phyloP scores from a whole-genome alignment of 257 asterid species.

The Solanum clarkiae region DNA sequence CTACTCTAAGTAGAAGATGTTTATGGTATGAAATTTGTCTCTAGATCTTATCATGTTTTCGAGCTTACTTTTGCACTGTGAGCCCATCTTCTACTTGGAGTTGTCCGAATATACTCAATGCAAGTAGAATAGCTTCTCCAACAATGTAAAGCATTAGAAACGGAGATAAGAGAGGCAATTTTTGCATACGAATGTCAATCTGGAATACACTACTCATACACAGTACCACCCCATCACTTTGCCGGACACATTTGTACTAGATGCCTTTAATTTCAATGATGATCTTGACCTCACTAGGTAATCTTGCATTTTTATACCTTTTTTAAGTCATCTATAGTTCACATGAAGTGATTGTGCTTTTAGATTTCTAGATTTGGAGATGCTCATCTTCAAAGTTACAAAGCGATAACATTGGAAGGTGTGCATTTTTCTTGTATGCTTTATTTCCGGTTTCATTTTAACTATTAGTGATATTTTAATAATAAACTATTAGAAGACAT shows the following conservation, averaged over 20 bases:
- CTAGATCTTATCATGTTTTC: constrained; percentile 61
- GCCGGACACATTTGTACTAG: constrained; percentile 52
- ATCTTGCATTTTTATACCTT: background rate
- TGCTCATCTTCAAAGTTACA: constrained; percentile 34
- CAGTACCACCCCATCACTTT: constrained; percentile 42
- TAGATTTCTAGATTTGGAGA: constrained; percentile 36
- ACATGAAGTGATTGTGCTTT: background rate
- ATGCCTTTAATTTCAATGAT: constrained; percentile 37
- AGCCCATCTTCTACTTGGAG: constrained; percentile 74
- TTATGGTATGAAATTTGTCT: background rate
- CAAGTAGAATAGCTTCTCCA: constrained; percentile 64
- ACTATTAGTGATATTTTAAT: background rate
- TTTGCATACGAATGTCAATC: constrained; percentile 30
- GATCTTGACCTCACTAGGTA: constrained; percentile 25
- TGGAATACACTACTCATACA: constrained; percentile 50
- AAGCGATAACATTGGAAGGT: constrained; percentile 66
- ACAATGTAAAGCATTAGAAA: constrained; percentile 35
- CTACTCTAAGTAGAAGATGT: background rate
- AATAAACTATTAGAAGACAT: background rate
- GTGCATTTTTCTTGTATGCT: background rate
- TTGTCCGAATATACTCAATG: constrained; percentile 66
- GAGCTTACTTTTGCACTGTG: constrained; percentile 63
- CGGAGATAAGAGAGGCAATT: constrained; percentile 30
- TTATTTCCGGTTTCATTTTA: background rate
- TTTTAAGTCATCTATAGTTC: background rate